These are phyloP conservation scores for Monilinia fructigena DNA, from an alignment of 2,329 filamentous ascomycete species.

Conservation along the genomic window DNA sequence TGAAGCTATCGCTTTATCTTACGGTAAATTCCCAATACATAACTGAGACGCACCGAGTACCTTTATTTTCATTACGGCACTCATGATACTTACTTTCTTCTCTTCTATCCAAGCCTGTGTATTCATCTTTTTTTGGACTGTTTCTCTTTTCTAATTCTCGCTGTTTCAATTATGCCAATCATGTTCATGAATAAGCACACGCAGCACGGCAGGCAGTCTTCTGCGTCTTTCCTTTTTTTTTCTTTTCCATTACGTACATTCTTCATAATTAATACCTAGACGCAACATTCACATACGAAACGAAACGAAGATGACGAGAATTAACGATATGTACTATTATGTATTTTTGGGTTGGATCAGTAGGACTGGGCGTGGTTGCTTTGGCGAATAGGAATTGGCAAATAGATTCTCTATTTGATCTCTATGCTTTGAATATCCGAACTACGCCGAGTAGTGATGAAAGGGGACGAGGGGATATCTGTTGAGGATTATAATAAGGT, in stretches of 20 bases:
- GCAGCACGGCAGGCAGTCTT: slow-evolving; percentile 2
- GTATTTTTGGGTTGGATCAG: slow-evolving; percentile 3
- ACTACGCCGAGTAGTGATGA: background rate
- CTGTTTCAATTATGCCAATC: slow-evolving; percentile 1
- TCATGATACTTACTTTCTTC: slow-evolving; percentile 5
- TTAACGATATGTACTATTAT: slow-evolving; percentile 12
- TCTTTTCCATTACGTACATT: slow-evolving; percentile 3
- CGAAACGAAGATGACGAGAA: slow-evolving; percentile 1
- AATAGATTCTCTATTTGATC: background rate
- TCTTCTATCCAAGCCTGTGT: background rate
- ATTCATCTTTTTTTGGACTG: background rate
- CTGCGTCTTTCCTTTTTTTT: background rate
- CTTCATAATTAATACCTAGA: slow-evolving; percentile 13
- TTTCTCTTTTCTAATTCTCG: background rate
- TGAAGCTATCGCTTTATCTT: background rate
- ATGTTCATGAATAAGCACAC: slow-evolving; percentile 7
- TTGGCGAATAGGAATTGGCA: background rate
- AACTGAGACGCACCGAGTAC: background rate
- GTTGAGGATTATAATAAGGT: background rate
- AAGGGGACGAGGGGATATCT: background rate
- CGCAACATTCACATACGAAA: background rate
- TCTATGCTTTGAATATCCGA: background rate
- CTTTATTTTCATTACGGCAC: background rate
- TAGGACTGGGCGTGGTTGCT: background rate
- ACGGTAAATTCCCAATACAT: background rate